Evolutionary conservation across 2,329 filamentous ascomycete genomes (phyloP).

Genomic region (Neospermospora avenae): DNA sequence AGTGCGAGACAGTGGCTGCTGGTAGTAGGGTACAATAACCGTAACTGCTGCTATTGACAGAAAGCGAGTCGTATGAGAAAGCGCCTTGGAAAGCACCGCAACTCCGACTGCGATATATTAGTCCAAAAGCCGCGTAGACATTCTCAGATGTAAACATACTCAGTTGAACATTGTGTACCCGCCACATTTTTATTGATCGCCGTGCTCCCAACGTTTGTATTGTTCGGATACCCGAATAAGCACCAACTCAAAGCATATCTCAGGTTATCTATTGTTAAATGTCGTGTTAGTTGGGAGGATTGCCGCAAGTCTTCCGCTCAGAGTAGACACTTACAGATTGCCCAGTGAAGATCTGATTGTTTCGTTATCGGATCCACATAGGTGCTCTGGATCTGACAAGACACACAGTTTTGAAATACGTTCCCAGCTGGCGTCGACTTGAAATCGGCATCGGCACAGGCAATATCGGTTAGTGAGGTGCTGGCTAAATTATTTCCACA

Average conservation of each 20-base stretch:
- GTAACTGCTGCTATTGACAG: constrained; percentile 43
- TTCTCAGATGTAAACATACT: constrained; percentile 37
- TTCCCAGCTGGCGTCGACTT: constrained; percentile 14
- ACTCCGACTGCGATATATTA: constrained; percentile 41
- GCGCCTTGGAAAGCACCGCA: constrained; percentile 48
- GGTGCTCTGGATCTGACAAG: constrained; percentile 41
- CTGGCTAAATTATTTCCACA: constrained; percentile 32
- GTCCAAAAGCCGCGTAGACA: not conserved
- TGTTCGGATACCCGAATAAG: constrained; percentile 48
- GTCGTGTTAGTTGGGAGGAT: not conserved
- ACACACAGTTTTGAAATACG: constrained; percentile 26
- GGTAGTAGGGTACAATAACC: constrained; percentile 54
- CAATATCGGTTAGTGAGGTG: constrained; percentile 27
- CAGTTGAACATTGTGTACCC: constrained; percentile 47
- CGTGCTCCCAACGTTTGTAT: constrained; percentile 40
- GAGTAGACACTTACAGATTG: constrained; percentile 47
- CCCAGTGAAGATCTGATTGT: constrained; percentile 50
- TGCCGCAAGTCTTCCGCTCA: too few relatives aligned
- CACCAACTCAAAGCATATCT: constrained; percentile 55
- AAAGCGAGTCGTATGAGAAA: constrained; percentile 49
- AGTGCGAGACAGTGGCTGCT: constrained; percentile 40
- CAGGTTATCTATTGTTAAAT: constrained; percentile 48
- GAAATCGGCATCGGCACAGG: constrained; percentile 19
- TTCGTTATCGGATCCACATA: constrained; percentile 40
- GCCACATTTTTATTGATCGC: constrained; percentile 37